Conservation (phyloP, 2,329 filamentous ascomycete genomes). For the Paecilomyces niveus region DNA sequence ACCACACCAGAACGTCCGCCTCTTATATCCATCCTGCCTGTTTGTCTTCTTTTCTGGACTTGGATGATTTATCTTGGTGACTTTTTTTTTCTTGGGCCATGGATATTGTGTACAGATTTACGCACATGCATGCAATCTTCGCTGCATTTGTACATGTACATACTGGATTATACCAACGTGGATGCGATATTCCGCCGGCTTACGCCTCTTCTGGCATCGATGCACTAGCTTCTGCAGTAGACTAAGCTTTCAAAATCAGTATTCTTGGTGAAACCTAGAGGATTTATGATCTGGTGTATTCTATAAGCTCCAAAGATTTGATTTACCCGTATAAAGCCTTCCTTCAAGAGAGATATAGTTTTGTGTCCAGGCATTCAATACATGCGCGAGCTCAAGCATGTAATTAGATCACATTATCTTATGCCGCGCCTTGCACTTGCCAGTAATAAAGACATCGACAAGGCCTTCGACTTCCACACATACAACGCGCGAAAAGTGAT, state of each 20-base stretch:
- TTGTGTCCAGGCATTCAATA: too few species aligned
- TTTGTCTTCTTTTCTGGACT: not conserved
- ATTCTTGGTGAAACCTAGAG: not conserved
- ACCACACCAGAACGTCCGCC: not conserved
- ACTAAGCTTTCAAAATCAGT: not conserved
- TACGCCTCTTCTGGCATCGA: not conserved
- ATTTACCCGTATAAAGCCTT: too few species aligned
- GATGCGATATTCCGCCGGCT: not conserved
- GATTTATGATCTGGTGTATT: too few species aligned
- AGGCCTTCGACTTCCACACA: not conserved
- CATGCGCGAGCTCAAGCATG: too few species aligned
- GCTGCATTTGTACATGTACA: constrained; percentile 3
- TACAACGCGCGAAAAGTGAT: not conserved
- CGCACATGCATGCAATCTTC: not conserved
- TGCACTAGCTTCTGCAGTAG: not conserved
- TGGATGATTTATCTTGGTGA: not conserved
- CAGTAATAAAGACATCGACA: too few species aligned
- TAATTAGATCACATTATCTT: too few species aligned
- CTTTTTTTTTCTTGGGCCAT: not conserved
- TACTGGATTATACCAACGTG: not conserved
- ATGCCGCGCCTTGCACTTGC: too few species aligned
- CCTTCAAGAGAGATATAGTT: too few species aligned
- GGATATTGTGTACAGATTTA: not conserved
- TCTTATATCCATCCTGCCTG: not conserved
- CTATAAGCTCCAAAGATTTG: too few species aligned